Conservation (phyloP, 2,329 filamentous ascomycete genomes). For the Colletotrichum australisinense region DNA sequence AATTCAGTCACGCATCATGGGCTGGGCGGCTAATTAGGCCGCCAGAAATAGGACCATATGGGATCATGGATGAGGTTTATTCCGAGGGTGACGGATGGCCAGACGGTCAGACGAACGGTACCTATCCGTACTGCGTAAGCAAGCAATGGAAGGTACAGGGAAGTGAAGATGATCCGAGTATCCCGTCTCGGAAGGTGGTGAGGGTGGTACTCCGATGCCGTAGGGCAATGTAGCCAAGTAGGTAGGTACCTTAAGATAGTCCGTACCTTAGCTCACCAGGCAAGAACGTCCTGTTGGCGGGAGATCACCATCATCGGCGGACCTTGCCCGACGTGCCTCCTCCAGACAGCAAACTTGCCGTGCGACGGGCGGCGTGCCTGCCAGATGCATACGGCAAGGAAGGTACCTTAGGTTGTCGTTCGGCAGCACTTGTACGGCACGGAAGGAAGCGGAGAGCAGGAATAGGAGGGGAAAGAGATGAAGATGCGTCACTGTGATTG, state of each 20-base stretch:
- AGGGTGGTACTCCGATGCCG: neutral
- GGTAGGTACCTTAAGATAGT: too few relatives aligned
- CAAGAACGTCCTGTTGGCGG: slow-evolving; percentile 14
- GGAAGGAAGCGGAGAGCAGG: slow-evolving; percentile 1
- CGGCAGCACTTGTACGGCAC: slow-evolving; percentile 17
- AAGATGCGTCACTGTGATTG: slow-evolving; percentile 10
- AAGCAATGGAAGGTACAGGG: too few relatives aligned
- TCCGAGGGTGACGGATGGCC: neutral
- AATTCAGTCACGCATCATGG: slow-evolving; percentile 34
- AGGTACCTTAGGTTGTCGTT: neutral
- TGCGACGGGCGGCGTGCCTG: neutral
- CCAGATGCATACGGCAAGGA: neutral
- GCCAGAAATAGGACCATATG: slow-evolving; percentile 26
- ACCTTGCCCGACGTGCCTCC: slow-evolving; percentile 27
- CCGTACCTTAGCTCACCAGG: neutral
- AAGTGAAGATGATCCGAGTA: slow-evolving; percentile 5
- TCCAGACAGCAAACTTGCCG: neutral
- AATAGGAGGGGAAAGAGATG: neutral
- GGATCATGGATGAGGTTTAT: neutral
- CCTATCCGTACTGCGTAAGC: neutral
- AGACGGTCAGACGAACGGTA: slow-evolving; percentile 18
- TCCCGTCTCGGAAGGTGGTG: slow-evolving; percentile 23
- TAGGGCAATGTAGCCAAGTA: too few relatives aligned
- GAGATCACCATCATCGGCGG: slow-evolving; percentile 31
- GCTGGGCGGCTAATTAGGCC: slow-evolving; percentile 35